Evolutionary conservation across 148 eudicot species (phyloP).

Genomic region (Oxyria digyna): DNA sequence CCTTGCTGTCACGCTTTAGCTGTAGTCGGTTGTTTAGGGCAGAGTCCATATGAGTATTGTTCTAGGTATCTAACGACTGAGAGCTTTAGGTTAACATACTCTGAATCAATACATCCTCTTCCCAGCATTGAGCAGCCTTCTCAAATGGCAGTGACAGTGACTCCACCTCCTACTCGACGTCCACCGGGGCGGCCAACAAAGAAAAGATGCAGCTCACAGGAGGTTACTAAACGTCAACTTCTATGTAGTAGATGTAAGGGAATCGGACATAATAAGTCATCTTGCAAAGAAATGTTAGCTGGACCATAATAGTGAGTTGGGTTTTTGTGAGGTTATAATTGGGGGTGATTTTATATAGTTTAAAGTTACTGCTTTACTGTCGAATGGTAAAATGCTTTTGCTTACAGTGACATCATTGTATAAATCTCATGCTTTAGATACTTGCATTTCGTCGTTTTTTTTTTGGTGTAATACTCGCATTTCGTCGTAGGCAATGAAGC

Average conservation of each 20-base stretch:
- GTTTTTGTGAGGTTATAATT: no score
- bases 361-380: background rate
- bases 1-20: slow-evolving; percentile 88
- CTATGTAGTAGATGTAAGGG: slow-evolving; percentile 91
- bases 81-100: slow-evolving; percentile 56
- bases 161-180: slow-evolving; percentile 84
- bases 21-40: slow-evolving; percentile 45
- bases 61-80: slow-evolving; percentile 51
- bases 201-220: slow-evolving; percentile 46
- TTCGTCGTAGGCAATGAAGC: no score
- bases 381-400: background rate
- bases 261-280: slow-evolving; percentile 80
- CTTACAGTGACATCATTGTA: background rate
- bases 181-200: slow-evolving; percentile 91
- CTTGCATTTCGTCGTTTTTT: background rate
- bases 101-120: slow-evolving; percentile 59
- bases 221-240: slow-evolving; percentile 57
- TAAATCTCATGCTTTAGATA: background rate
- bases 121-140: slow-evolving; percentile 33
- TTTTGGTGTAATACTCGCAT: no score
- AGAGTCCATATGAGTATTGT: slow-evolving; percentile 55
- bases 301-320: slow-evolving; percentile 2
- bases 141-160: slow-evolving; percentile 43
- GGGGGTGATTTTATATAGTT: background rate
- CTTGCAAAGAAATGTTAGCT: slow-evolving; percentile 51